Evolutionary conservation across 2,329 filamentous ascomycete genomes (phyloP), one percentile per base, ranked within the genome.

Genomic region (Lojkania enalia): DNA sequence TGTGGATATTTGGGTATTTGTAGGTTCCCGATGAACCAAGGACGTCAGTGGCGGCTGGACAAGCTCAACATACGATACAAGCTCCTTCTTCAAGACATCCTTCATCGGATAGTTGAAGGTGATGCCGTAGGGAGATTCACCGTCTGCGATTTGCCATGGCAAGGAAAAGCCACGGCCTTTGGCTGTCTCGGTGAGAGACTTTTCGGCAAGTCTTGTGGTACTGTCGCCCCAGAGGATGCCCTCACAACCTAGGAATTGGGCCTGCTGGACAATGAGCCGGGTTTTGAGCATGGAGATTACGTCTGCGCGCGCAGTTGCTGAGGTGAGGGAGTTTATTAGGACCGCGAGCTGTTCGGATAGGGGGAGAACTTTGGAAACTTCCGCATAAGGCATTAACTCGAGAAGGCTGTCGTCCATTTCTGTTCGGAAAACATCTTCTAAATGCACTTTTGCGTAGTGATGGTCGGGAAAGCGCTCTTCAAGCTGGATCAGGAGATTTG

Each of bases 121-220:
- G 23, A 83, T 58, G 14, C 77, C 81, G 59, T 76, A 77, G 1
- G 79, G 77, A 7, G 81, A 79, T 35, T 76, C 71, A 4, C 90
- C 90, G 66, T 97, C 94, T 39, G 84, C 83, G 13, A 91, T 81
- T 56, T 88, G 82, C 84, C 86, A 92, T 1, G 91, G 88, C 15
- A 97, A 73, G 3, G 87, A 83, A 55, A 86, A 90, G 1, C 92
- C 94, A 37, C 92, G 81, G 1, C 94, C 94, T 71, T 96, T 96
- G 18, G 92, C 90, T 2, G 92, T 90, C 71, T 94, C 89, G 5
- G 89, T 79, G 12, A 99, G 81, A 0, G 90, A 88, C 60, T 89
- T 84, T 55, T 92, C 89, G 3, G 94, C 92, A 20, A 99, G 82
- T 13, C 85, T 82, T 4, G 90, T 96, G 15, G 94, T 96, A 54